phyloP scores from a whole-genome alignment of 164 flowering plant genomes.

The Pachysandra terminalis region DNA sequence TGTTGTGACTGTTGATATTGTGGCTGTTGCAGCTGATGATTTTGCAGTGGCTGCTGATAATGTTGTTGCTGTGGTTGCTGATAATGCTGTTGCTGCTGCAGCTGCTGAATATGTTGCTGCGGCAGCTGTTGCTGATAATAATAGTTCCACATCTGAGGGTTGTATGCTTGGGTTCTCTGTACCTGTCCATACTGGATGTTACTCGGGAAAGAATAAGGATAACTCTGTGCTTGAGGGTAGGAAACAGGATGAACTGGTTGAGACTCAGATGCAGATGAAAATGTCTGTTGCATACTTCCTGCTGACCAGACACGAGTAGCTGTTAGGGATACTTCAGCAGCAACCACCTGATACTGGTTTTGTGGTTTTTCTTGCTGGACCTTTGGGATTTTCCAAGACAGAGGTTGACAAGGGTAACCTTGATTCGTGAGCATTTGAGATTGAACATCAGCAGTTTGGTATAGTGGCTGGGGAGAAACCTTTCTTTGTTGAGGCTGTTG shows the following conservation, averaged over 20 bases:
- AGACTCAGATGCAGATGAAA: slow-evolving; percentile 28
- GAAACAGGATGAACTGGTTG: slow-evolving; percentile 31
- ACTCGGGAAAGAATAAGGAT: slow-evolving; percentile 33
- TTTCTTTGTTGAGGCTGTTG: slow-evolving; percentile 30
- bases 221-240: slow-evolving; percentile 31
- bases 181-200: slow-evolving; percentile 30
- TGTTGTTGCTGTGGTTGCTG: slow-evolving; percentile 22
- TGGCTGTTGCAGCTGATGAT: slow-evolving; percentile 15
- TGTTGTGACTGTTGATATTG: slow-evolving; percentile 13
- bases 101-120: slow-evolving; percentile 29
- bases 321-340: slow-evolving; percentile 24
- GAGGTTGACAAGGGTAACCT: slow-evolving; percentile 24
- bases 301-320: slow-evolving; percentile 29
- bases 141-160: slow-evolving; percentile 62
- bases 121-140: slow-evolving; percentile 60
- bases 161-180: slow-evolving; percentile 41
- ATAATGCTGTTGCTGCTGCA: slow-evolving; percentile 14
- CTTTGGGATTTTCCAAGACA: slow-evolving; percentile 24
- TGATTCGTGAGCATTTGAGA: slow-evolving; percentile 21
- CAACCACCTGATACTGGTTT: slow-evolving; percentile 21
- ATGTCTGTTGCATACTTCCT: slow-evolving; percentile 34
- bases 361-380: slow-evolving; percentile 25
- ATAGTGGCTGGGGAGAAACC: slow-evolving; percentile 24
- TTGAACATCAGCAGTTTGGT: slow-evolving; percentile 20
- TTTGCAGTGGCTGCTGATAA: slow-evolving; percentile 21